These are phyloP conservation scores for Alternaria viburni DNA, from an alignment of 2,329 filamentous ascomycete species.

Conservation along the genomic window DNA sequence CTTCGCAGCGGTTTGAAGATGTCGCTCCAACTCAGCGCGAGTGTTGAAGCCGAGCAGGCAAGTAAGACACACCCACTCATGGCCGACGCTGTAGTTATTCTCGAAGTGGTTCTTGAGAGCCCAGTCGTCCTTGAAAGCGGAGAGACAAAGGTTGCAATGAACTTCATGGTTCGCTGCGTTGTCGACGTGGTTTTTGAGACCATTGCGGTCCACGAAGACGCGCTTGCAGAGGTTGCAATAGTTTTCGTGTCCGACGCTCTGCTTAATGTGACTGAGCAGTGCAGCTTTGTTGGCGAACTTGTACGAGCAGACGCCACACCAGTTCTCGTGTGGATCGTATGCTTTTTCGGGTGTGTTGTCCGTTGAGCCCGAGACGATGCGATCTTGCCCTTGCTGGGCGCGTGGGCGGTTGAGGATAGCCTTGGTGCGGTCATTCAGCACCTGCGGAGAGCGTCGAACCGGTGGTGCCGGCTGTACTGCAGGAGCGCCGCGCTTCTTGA, in stretches of 20 bases:
- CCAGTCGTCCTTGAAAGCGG: conserved; percentile 42
- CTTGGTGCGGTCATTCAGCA: conserved; percentile 16
- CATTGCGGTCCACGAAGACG: conserved; percentile 44
- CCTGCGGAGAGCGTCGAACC: not conserved
- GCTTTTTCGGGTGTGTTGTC: conserved; percentile 15
- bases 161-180: conserved; percentile 35
- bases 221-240: conserved; percentile 47
- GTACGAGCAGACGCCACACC: conserved; percentile 41
- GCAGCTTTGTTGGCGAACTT: conserved; percentile 30
- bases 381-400: conserved; percentile 5
- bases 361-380: conserved; percentile 11
- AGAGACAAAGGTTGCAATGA: conserved; percentile 43
- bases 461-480: not conserved
- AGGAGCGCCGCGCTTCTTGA: conserved; percentile 26
- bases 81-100: conserved; percentile 38
- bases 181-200: conserved; percentile 44
- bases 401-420: not conserved
- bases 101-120: conserved; percentile 44
- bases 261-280: conserved; percentile 36
- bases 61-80: conserved; percentile 36
- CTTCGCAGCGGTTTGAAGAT: conserved; percentile 32
- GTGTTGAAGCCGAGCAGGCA: conserved; percentile 37
- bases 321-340: conserved; percentile 33
- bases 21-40: conserved; percentile 26
- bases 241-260: conserved; percentile 31